Base-by-base conservation (phyloP, 73 alveolate species). In the Symbiodinium natans region DNA sequence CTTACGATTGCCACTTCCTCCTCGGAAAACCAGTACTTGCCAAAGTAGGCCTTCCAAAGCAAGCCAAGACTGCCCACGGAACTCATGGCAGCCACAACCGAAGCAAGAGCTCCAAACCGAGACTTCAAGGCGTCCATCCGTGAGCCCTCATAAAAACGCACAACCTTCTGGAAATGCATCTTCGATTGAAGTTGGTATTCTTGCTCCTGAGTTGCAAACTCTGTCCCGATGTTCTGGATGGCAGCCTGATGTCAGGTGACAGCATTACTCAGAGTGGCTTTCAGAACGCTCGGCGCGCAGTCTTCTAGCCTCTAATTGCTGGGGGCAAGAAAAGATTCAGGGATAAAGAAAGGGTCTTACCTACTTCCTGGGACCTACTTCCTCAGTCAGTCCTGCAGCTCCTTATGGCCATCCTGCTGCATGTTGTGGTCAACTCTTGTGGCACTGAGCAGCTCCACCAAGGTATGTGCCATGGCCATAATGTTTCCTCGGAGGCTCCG, bases 391-490 rank as follows among this genome's bases (percentile, higher is more conserved):
- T 86, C 93, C 93, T 86, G 40, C 82, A 86, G 31, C 10, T 86
- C 84, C 39, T 10, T 41, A 3, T 54, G 40, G 83, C 94, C 52
- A 54, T 86, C 84, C 83, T 86, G 36, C 95, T 46, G 38, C 80
- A 63, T 63, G 36, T 29, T 63, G 36, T 89, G 27, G 21, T 39
- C 46, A 10, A 17, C 52, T 17, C 27, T 42, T 33, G 31, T 15
- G 19, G 41, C 68, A 31, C 25, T 41, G 19, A 88, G 95, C 33
- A 63, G 23, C 71, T 89, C 95, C 46, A 59, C 21, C 43, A 89
- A 5, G 74, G 73, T 89, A 75, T 43, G 86, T 41, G 95, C 86
- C 95, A 89, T 89, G 23, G 73, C 42, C 46, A n/a, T 38, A 74
- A 89, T 36, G 40, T 89, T 29, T 29, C 29, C 38, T 5, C 95